Base-by-base conservation (phyloP, 2,329 filamentous ascomycete genomes). In the Davidsoniella australis region DNA sequence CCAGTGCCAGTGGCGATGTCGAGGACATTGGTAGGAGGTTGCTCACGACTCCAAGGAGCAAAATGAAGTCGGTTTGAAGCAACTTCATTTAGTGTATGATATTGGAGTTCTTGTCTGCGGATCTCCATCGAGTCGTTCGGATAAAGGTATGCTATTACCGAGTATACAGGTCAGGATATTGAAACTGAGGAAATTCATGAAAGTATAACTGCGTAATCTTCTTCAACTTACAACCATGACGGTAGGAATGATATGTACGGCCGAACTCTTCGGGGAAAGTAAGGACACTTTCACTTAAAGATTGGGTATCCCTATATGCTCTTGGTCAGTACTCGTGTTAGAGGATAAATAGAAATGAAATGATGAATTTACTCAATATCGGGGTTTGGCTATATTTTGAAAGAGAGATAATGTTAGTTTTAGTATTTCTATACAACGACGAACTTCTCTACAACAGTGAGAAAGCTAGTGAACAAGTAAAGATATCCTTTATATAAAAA, bases 1-100 rank as follows among this genome's bases (percentile, higher is more conserved):
- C 68, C 68, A 2, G 63, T 64, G 3, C 68, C 68, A 0, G 68
- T 71, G 12, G 62, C 68, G 26, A 71, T 59, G 49, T 71, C 68
- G 17, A 67, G 60, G 8, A 67, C 60, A 7, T 58, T 57, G 14
- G 57, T 56, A 1, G 67, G 67, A 3, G 64, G 63, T 3, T 57
- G 55, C 2, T 58, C 57, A 23, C 57, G 54, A 10, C 61, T 61
- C n/a, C 66, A 60, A 0, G 68, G 68, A 1, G 68, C 64, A 54
- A 70, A 67, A 57, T 61, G 68, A 5, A 69, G 62, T 23, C 56
- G 62, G n/a, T 58, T 61, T 2, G 60, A 61, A 46, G 68, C 65
- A 1, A 68, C 56, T 33, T 61, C 61, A 6, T 61, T 63, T 8
- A 69, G 47, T 10, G 60, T 60, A 16, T 61, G 58, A 44, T 62